Conservation (phyloP, 2,329 filamentous ascomycete genomes). For the Helotiales sp. region DNA sequence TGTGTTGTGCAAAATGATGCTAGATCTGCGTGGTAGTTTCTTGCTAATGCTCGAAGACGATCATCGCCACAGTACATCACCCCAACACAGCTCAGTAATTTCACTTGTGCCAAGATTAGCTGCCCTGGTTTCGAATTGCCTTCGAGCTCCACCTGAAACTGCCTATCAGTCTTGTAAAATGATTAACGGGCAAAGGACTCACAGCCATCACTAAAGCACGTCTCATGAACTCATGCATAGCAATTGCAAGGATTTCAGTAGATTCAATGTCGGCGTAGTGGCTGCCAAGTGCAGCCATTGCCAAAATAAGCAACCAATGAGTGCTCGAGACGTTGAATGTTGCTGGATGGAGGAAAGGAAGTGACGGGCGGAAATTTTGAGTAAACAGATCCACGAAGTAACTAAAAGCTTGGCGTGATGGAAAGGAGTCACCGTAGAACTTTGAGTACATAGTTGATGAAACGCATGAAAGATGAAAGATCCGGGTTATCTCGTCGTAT, state of each 20-base stretch:
- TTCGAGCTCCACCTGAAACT: constrained; percentile 17
- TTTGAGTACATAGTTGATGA: constrained; percentile 24
- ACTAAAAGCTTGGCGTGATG: constrained; percentile 25
- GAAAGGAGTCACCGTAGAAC: constrained; percentile 27
- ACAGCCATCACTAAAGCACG: constrained; percentile 46
- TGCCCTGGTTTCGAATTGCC: constrained; percentile 15
- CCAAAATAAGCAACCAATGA: constrained; percentile 49
- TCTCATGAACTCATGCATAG: constrained; percentile 50
- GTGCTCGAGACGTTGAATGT: constrained; percentile 45
- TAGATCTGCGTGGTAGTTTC: constrained; percentile 26
- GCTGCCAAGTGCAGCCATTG: constrained; percentile 48
- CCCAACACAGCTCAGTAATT: constrained; percentile 35
- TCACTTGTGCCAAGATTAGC: constrained; percentile 34
- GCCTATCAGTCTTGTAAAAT: neutral
- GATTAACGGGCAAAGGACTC: constrained; percentile 14
- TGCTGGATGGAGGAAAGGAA: constrained; percentile 48
- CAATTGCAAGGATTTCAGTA: constrained; percentile 40
- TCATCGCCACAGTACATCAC: constrained; percentile 35
- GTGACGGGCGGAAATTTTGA: constrained; percentile 46
- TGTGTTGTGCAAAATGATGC: constrained; percentile 35
- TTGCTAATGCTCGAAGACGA: constrained; percentile 22
- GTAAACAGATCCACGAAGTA: constrained; percentile 46
- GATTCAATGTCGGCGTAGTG: constrained; percentile 42
- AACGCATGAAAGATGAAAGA: constrained; percentile 32
- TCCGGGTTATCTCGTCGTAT: constrained; percentile 30